These are phyloP conservation scores for Aspergillus avenaceus DNA, from an alignment of 495 filamentous ascomycete genomes.

Conservation along the genomic window DNA sequence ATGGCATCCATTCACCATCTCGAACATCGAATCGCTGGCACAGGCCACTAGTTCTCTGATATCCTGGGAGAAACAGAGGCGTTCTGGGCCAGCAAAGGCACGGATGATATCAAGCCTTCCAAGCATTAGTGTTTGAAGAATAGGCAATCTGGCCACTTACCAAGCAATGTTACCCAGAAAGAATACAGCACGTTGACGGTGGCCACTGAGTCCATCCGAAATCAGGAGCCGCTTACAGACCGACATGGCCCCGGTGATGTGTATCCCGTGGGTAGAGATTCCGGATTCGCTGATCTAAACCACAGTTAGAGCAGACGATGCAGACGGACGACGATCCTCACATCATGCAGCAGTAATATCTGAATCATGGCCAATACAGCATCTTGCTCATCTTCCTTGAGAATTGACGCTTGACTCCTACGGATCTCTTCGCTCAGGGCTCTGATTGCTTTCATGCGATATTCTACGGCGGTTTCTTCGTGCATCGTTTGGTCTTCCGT, in stretches of 20 bases:
- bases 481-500: slow-evolving; percentile 20
- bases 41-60: slow-evolving; percentile 27
- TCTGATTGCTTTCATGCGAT: slow-evolving; percentile 33
- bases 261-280: slow-evolving; percentile 32
- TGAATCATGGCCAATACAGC: slow-evolving; percentile 35
- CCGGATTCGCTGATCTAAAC: slow-evolving; percentile 33
- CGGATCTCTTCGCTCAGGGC: slow-evolving; percentile 26
- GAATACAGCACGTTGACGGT: slow-evolving; percentile 30
- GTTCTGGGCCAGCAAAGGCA: slow-evolving; percentile 26
- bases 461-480: slow-evolving; percentile 30
- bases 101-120: slow-evolving; percentile 37
- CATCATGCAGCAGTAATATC: slow-evolving; percentile 36
- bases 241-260: slow-evolving; percentile 38
- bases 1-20: slow-evolving; percentile 35
- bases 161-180: slow-evolving; percentile 37
- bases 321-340: slow-evolving; percentile 10
- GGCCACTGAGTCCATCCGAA: slow-evolving; percentile 19
- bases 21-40: slow-evolving; percentile 27
- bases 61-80: slow-evolving; percentile 31
- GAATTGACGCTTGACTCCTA: slow-evolving; percentile 21
- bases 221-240: slow-evolving; percentile 31
- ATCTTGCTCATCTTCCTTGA: slow-evolving; percentile 29
- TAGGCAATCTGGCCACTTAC: slow-evolving; percentile 6
- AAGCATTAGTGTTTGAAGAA: not conserved
- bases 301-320: not conserved